Conservation (phyloP, 176 grass and related monocot genomes). For the Triticum aestivum region IWGSC_CS_RefSeq_v2.1 NC_057798.1:261158591-261159090, state of each 20-base stretch:
- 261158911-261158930: conserved; percentile 50
- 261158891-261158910: conserved; percentile 43
- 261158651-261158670: too few species aligned
- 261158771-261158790: background rate
- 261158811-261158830: conserved; percentile 44
- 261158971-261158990: background rate
- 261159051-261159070: background rate
- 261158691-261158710: too few species aligned
- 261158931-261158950: conserved; percentile 23
- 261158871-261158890: conserved; percentile 39
- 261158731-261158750: background rate
- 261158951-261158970: background rate
- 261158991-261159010: conserved; percentile 32
- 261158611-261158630: background rate
- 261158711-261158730: background rate
- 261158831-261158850: conserved; percentile 46
- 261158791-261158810: background rate
- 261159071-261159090: conserved; percentile 35
- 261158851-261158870: conserved; percentile 41
- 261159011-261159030: background rate
- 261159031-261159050: conserved; percentile 1
- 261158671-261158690: too few species aligned
- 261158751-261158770: background rate
- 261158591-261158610: conserved; percentile 2
- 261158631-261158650: too few species aligned